Evolutionary conservation across 129 eudicot genomes (phyloP), one percentile per base, ranked within the genome.

Genomic region (Tanacetum coccineum): DNA sequence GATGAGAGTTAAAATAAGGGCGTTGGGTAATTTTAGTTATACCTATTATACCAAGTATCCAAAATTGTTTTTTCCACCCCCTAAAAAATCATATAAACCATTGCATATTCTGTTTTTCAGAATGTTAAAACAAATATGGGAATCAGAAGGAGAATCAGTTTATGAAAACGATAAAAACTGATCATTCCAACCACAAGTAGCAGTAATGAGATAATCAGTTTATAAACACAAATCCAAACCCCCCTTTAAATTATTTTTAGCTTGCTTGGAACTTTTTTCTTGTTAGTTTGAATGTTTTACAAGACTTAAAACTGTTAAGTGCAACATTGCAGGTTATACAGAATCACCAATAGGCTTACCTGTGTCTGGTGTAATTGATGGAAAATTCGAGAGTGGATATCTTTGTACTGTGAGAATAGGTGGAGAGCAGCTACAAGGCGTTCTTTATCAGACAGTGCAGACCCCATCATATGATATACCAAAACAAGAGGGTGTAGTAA

Each of bases 311-410:
- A 52, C 20, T n/a, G 5, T 67, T 56, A 3, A 30, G 4, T 62
- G 46, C 55, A 46, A 65, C 51, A 45, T 45, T 73, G 80, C 74
- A 66, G 78, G 72, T 72, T 61, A 70, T 57, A 55, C 60, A 50
- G 79, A 73, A 46, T 62, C 88, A 61, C 32, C 86, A 50, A 66
- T 78, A 17, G 87, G 86, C 49, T 58, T 79, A 19, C 72, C 87
- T 2, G 86, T 93, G 67, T 67, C 74, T 7, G 98, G 96, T 1
- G 81, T 88, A 56, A 84, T 88, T 5, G 95, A 93, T 26, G 96
- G 95, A 1, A 93, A 88, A 72, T 86, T 93, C 26, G 98, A 93
- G 15, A 86, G 89, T 28, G 98, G 98, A 32, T 93, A 93, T 77
- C 87, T 93, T 55, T 81, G 91, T 61, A 93, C 95, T 3, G 95